Conservation (phyloP, 1,139 yeast species). For the Eremothecium coryli region DNA sequence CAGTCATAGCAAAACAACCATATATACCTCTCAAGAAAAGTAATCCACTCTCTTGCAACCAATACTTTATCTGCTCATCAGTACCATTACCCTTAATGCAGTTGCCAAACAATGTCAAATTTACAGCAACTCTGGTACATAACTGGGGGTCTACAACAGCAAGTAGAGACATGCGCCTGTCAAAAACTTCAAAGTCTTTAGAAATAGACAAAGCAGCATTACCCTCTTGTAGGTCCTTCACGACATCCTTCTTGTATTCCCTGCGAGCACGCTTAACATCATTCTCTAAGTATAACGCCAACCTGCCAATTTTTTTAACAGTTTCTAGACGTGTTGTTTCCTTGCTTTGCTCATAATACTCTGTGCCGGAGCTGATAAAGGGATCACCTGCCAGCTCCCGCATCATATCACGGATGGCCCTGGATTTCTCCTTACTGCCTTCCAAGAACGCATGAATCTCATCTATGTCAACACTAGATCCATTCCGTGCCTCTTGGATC, state of each 20-base stretch:
- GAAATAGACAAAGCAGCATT: constrained; percentile 17
- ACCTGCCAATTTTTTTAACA: constrained; percentile 40
- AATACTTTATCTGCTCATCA: constrained; percentile 46
- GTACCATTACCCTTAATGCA: constrained; percentile 72
- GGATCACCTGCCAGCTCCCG: constrained; percentile 49
- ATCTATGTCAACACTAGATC: constrained; percentile 39
- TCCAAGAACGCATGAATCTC: constrained; percentile 47
- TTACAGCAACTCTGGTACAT: constrained; percentile 61
- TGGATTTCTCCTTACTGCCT: constrained; percentile 41
- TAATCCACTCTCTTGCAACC: constrained; percentile 72
- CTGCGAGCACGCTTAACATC: constrained; percentile 30
- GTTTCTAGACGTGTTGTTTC: constrained; percentile 44
- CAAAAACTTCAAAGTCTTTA: constrained; percentile 34
- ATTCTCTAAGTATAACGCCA: constrained; percentile 42
- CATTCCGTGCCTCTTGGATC: constrained; percentile 41
- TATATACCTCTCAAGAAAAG: constrained; percentile 54
- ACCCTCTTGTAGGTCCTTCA: constrained; percentile 20
- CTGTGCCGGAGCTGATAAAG: constrained; percentile 39
- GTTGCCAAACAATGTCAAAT: constrained; percentile 60
- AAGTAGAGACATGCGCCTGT: constrained; percentile 35
- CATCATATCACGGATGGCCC: constrained; percentile 39
- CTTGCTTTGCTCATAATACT: constrained; percentile 46
- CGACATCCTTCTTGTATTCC: constrained; percentile 20
- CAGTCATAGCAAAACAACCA: constrained; percentile 94
- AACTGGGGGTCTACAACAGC: constrained; percentile 49